Conservation (phyloP, 108 stramenopile genomes). For the Pseudonitzschia multiseries region DNA sequence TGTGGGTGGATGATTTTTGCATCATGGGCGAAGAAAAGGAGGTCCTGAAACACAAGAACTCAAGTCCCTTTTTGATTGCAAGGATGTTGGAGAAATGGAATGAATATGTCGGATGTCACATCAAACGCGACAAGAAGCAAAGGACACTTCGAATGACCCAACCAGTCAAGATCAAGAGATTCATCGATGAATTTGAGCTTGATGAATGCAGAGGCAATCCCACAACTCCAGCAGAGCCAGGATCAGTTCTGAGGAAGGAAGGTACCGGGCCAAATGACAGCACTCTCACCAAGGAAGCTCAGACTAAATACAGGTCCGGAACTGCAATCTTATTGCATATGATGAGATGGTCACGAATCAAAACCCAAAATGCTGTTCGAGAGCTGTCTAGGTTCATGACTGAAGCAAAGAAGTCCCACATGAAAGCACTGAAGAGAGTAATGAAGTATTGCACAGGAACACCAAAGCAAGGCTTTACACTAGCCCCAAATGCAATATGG, state of each 20-base stretch:
- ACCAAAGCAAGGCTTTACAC: too few species aligned
- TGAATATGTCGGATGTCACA: not conserved
- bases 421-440: slow-evolving; percentile 5
- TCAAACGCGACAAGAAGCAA: not conserved
- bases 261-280: not conserved
- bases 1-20: slow-evolving; percentile 47
- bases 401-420: not conserved
- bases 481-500: not conserved
- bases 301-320: not conserved
- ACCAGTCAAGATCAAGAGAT: not conserved
- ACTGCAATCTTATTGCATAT: not conserved
- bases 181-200: not conserved
- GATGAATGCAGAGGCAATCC: not conserved
- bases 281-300: not conserved
- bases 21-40: slow-evolving; percentile 12
- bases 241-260: not conserved
- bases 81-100: not conserved
- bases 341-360: slow-evolving; percentile 17
- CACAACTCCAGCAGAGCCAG: not conserved
- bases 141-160: not conserved
- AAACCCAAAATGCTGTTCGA: slow-evolving; percentile 37
- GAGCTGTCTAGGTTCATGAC: slow-evolving; percentile 27
- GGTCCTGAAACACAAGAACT: slow-evolving; percentile 5
- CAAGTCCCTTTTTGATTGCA: not conserved
- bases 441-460: not conserved